These are phyloP conservation scores for Grigorovia transvaalensis DNA, from an alignment of 805 yeast species.

Conservation along the genomic window DNA sequence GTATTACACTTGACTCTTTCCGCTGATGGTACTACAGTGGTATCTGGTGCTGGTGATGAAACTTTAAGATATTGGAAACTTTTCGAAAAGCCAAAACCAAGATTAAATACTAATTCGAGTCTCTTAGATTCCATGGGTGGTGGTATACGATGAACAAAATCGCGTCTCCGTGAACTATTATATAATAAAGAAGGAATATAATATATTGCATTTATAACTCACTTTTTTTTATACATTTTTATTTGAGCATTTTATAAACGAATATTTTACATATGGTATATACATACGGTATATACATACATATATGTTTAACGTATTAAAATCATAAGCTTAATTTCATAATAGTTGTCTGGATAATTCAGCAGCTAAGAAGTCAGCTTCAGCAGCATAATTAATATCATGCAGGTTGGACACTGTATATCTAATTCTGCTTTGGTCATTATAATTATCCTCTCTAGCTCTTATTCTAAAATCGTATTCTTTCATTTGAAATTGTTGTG, in stretches of 20 bases:
- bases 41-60: slow-evolving; percentile 98
- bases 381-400: slow-evolving; percentile 46
- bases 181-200: too few species aligned
- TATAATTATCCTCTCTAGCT: slow-evolving; percentile 76
- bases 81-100: slow-evolving; percentile 63
- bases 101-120: slow-evolving; percentile 50
- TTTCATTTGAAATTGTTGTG: slow-evolving; percentile 47
- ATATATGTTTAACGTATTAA: too few species aligned
- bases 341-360: slow-evolving; percentile 19
- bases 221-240: too few species aligned
- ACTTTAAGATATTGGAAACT: slow-evolving; percentile 93
- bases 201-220: too few species aligned
- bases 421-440: slow-evolving; percentile 67
- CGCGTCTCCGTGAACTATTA: too few species aligned
- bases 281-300: too few species aligned
- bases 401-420: slow-evolving; percentile 52
- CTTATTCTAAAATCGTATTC: slow-evolving; percentile 68
- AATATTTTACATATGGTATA: too few species aligned
- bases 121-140: slow-evolving; percentile 44
- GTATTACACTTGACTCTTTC: slow-evolving; percentile 83
- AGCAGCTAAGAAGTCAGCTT: slow-evolving; percentile 45
- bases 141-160: background rate
- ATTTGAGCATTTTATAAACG: too few species aligned
- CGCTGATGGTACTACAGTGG: slow-evolving; percentile 94
- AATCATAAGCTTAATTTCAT: background rate